A percentile compares a stretch with the other conserved stretches of the same genome.
These are phyloP conservation scores for Salisapilia sapeloensis DNA, from an alignment of 352 stramenopile species.

Conservation along the genomic window DNA sequence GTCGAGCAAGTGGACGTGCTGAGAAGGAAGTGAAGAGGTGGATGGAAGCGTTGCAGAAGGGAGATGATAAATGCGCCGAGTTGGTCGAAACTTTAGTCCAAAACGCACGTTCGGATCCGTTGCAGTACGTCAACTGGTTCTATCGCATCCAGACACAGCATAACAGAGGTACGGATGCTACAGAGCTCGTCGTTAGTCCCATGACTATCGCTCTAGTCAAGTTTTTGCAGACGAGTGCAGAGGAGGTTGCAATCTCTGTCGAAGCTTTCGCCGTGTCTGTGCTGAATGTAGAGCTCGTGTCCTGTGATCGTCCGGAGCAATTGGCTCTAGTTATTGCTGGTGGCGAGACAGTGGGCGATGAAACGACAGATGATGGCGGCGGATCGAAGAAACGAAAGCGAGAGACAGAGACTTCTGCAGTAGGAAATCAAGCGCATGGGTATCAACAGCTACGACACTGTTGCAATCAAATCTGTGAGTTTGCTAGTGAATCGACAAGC, in stretches of 20 bases:
- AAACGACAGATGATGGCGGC: constrained; percentile 3
- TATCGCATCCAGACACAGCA: too few species aligned
- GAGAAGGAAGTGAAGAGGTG: constrained; percentile 42
- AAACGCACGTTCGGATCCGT: constrained; percentile 22
- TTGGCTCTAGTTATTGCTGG: constrained; percentile 14
- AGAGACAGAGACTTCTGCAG: constrained; percentile 1
- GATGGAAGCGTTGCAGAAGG: constrained; percentile 32
- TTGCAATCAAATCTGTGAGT: too few species aligned
- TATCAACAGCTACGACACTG: too few species aligned
- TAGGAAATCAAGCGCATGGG: too few species aligned
- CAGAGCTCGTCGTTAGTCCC: constrained; percentile 13
- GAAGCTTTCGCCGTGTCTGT: constrained; percentile 4
- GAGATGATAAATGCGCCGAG: constrained; percentile 13
- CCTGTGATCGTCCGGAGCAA: constrained; percentile 21
- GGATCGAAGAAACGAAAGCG: constrained; percentile 12
- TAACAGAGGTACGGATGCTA: background rate
- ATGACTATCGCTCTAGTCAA: constrained; percentile 25
- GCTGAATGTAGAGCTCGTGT: constrained; percentile 9
- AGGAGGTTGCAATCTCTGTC: background rate
- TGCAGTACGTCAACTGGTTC: constrained; percentile 19
- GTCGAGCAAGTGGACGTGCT: constrained; percentile 2
- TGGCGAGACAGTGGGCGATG: background rate
- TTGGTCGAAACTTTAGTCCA: constrained; percentile 31
- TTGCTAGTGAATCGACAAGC: too few species aligned
- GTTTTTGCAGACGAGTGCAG: constrained; percentile 14